Conservation (phyloP, 192 early-diverging fungal species). For the Kickxella alabastrina region DNA sequence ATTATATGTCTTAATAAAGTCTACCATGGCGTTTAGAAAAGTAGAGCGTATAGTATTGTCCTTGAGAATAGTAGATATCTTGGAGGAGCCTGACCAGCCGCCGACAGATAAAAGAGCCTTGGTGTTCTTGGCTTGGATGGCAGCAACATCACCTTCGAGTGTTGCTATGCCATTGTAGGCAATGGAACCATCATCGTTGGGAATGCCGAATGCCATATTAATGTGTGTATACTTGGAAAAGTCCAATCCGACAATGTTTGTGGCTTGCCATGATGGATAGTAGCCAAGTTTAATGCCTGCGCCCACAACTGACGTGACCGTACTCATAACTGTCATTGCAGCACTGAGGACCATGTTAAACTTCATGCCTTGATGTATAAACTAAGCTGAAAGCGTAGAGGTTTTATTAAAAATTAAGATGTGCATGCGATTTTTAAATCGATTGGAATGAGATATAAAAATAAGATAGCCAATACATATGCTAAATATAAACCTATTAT, state of each 20-base stretch:
- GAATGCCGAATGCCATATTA: slow-evolving; percentile 59
- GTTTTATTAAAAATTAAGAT: too few relatives aligned
- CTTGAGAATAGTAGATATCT: slow-evolving; percentile 31
- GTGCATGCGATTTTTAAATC: too few relatives aligned
- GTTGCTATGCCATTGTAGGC: slow-evolving; percentile 7
- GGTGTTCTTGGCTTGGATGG: slow-evolving; percentile 46
- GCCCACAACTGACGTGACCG: too few relatives aligned
- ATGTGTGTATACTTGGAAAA: slow-evolving; percentile 59
- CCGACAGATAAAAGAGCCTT: slow-evolving; percentile 62
- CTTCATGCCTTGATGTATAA: too few relatives aligned
- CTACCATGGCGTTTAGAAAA: slow-evolving; percentile 47
- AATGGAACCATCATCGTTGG: slow-evolving; percentile 26
- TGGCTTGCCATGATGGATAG: slow-evolving; percentile 16
- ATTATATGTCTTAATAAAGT: slow-evolving; percentile 46
- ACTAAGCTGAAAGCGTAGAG: too few relatives aligned
- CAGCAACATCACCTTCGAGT: slow-evolving; percentile 25
- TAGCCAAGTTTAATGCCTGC: too few relatives aligned
- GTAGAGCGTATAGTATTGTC: slow-evolving; percentile 12
- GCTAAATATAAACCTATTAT: too few relatives aligned
- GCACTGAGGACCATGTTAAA: too few relatives aligned
- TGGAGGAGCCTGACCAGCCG: slow-evolving; percentile 59
- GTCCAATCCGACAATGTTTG: slow-evolving; percentile 10
- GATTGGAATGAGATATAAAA: too few relatives aligned
- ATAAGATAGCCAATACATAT: too few relatives aligned
- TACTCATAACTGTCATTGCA: too few relatives aligned